Evolutionary conservation across 441 rosid genomes (phyloP), one percentile per base, ranked within the genome.

Genomic region (Theobroma grandiflorum): DNA sequence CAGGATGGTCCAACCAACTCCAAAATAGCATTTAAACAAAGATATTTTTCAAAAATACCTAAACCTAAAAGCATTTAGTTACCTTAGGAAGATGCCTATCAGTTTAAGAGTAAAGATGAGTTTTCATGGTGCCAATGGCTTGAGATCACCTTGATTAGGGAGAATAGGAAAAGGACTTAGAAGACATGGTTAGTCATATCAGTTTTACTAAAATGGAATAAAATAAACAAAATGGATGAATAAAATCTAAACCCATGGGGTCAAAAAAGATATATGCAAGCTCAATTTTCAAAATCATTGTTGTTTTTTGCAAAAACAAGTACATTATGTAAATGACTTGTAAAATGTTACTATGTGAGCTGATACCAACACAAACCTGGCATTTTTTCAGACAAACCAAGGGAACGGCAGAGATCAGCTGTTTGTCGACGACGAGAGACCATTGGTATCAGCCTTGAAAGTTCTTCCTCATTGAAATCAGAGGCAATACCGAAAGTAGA

Each of bases 391-490:
- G 98, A 84, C 82, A 97, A 84, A 75, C 97, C 95, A 82, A 97
- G 99, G 69, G 91, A 86, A 50, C 94, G 97, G 83, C 93, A 97
- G n/a, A 97, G 90, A 83, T 92, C 98, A 83, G 99, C 97, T 37
- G 97, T 92, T 87, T 97, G 99, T 59, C 94, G 98, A 71, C 99
- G 98, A 79, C 98, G 98, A 74, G 98, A 95, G 83, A 95, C 98
- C 98, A 93, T 93, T 52, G 99, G 99, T 72, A 97, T 86, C 26
- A 97, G 88, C 90, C 94, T 88, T 75, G 82, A 85, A 37, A 97
- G 83, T 78, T 90, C 92, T 80, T 92, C 93, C 85, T 81, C 97
- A 2, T 91, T 83, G 81, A 94, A 95, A 83, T 87, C 92, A 37
- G 97, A 91, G 77, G 94, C 96, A 86, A 97, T 89, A 58, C 86